Conservation (phyloP, 768 basidiomycete genomes). For the Amanita pallidorosea region DNA sequence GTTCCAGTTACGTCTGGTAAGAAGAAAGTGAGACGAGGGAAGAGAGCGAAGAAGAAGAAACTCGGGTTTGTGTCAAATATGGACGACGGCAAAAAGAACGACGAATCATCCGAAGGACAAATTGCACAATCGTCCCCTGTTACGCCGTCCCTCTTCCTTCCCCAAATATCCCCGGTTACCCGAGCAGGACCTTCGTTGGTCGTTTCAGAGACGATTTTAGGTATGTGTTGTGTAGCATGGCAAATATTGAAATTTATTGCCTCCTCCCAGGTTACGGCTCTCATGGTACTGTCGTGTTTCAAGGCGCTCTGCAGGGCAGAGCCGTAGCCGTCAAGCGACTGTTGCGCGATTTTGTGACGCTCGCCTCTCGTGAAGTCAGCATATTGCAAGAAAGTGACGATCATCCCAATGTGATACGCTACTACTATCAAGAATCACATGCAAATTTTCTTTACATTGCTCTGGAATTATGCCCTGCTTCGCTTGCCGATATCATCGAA, state of each 20-base stretch:
- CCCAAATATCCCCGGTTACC: conserved; percentile 16
- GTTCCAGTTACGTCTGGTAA: conserved; percentile 32
- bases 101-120: conserved; percentile 12
- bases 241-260: conserved; percentile 4
- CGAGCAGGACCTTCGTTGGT: conserved; percentile 37
- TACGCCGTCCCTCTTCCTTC: conserved; percentile 12
- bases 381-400: conserved; percentile 96
- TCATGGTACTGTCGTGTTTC: conserved; percentile 92
- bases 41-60: conserved; percentile 46
- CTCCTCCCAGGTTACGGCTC: conserved; percentile 74
- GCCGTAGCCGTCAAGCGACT: conserved; percentile 98
- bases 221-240: conserved; percentile 25
- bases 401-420: conserved; percentile 96
- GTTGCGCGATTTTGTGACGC: conserved; percentile 88
- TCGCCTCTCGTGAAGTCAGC: conserved; percentile 88
- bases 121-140: conserved; percentile 9
- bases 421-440: conserved; percentile 94
- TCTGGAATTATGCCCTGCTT: conserved; percentile 87
- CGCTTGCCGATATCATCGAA: conserved; percentile 81
- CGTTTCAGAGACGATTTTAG: conserved; percentile 68
- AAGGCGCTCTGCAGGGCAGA: conserved; percentile 92
- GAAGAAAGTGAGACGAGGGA: conserved; percentile 37
- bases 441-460: conserved; percentile 96
- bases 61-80: conserved; percentile 22
- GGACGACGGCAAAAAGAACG: conserved; percentile 33